Conservation (phyloP, 1,284 basidiomycete genomes). For the Malassezia brasiliensis region DNA sequence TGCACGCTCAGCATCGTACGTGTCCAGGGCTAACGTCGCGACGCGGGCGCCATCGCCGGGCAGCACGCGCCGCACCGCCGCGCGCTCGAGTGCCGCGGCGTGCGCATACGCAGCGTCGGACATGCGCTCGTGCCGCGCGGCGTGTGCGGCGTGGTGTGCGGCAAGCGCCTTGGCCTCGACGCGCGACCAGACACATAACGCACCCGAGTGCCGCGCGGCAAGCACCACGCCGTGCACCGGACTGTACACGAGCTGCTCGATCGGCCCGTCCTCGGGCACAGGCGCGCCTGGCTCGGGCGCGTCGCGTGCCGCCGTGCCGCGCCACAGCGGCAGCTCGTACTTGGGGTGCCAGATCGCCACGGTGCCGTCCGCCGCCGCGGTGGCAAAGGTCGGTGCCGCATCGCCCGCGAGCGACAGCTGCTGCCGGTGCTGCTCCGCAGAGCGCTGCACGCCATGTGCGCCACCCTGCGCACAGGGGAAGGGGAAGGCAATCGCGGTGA, state of each 20-base stretch:
- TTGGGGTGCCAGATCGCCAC: conserved; percentile 36
- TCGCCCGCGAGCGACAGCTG: conserved; percentile 32
- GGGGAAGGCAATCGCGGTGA: conserved; percentile 31
- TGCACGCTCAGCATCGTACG: not conserved
- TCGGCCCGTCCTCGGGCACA: conserved; percentile 9
- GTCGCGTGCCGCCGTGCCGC: conserved; percentile 8
- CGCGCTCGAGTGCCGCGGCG: not conserved
- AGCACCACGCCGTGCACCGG: conserved; percentile 29
- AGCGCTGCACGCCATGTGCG: conserved; percentile 31
- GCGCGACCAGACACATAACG: conserved; percentile 34
- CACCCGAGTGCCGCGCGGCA: conserved; percentile 31
- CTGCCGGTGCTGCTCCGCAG: conserved; percentile 30
- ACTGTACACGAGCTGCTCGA: conserved; percentile 27
- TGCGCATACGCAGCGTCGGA: not conserved
- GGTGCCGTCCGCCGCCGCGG: conserved; percentile 38
- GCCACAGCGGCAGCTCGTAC: conserved; percentile 31
- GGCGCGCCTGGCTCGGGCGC: conserved; percentile 5
- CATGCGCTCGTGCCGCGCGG: not conserved
- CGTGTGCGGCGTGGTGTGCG: conserved; percentile 4
- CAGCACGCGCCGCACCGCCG: not conserved
- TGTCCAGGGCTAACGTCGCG: conserved; percentile 1
- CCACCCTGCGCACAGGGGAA: conserved; percentile 31
- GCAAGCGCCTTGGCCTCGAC: conserved; percentile 27
- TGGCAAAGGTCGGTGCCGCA: conserved; percentile 33
- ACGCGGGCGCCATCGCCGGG: not conserved